Percentiles rank a stretch among this genome's conserved stretches.
Conservation (phyloP, 2,329 filamentous ascomycete genomes). For the Neonectria coccinea region DNA sequence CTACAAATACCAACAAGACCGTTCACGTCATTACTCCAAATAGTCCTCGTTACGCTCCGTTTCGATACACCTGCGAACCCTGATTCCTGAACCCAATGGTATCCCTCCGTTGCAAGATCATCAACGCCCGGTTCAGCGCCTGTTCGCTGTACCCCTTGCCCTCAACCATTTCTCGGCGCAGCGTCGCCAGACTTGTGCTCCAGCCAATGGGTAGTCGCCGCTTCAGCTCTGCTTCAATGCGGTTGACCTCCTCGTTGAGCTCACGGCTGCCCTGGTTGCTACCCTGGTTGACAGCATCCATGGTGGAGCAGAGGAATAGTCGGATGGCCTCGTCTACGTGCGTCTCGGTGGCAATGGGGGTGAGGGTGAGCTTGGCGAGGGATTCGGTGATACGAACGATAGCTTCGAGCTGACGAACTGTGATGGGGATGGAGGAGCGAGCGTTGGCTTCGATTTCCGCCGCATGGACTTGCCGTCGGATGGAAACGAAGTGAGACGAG, state of each 20-base stretch:
- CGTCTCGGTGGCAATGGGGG: constrained; percentile 85
- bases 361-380: constrained; percentile 89
- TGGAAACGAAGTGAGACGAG: constrained; percentile 96
- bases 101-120: constrained; percentile 88
- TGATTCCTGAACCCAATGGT: constrained; percentile 86
- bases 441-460: constrained; percentile 90
- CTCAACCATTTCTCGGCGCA: constrained; percentile 92
- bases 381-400: constrained; percentile 98
- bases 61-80: constrained; percentile 79
- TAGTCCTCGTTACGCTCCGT: constrained; percentile 66
- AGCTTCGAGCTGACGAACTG: constrained; percentile 94
- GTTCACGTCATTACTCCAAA: constrained; percentile 31
- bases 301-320: constrained; percentile 94
- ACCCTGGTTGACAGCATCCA: constrained; percentile 96
- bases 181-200: constrained; percentile 88
- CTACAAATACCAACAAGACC: constrained; percentile 28
- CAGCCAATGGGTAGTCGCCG: constrained; percentile 92
- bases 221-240: constrained; percentile 89
- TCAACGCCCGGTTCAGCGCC: constrained; percentile 83
- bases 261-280: constrained; percentile 86
- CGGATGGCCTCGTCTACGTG: constrained; percentile 98
- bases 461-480: constrained; percentile 92
- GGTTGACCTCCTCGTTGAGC: constrained; percentile 87
- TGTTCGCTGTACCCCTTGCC: constrained; percentile 91
- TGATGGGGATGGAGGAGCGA: constrained; percentile 95